A percentile compares a stretch with the other conserved stretches of the same genome.
Evolutionary conservation across 345 rosid species (phyloP).

Genomic region (Eucalyptus victrix): DNA sequence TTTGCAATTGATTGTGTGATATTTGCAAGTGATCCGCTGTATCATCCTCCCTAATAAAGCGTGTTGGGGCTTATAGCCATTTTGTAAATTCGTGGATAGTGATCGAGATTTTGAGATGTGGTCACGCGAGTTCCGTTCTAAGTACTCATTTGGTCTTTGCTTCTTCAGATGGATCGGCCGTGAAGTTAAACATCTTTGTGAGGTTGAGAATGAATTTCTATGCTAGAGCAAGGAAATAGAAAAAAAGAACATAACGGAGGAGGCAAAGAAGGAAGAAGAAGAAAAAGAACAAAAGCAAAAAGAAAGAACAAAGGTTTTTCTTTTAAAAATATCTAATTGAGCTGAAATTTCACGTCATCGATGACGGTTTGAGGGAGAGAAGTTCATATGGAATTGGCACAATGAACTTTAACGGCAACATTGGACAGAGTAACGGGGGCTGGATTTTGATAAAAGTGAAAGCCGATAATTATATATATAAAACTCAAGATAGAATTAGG

Average conservation of each 20-base stretch:
- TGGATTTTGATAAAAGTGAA: not conserved
- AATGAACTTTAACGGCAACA: not conserved
- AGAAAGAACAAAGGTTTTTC: not conserved
- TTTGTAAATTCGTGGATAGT: too few species aligned
- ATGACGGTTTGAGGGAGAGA: not conserved
- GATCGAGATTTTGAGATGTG: not conserved
- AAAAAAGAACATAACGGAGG: too few species aligned
- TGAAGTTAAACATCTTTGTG: not conserved
- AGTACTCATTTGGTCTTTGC: not conserved
- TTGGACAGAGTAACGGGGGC: not conserved
- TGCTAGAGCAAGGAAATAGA: not conserved
- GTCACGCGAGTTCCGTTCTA: not conserved
- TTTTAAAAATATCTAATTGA: too few species aligned
- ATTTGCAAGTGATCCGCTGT: not conserved
- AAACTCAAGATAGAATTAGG: not conserved
- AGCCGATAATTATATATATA: too few species aligned
- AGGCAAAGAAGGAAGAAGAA: too few species aligned
- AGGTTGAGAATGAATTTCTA: not conserved
- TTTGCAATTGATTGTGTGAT: not conserved
- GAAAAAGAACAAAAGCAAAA: not conserved
- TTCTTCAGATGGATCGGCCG: not conserved
- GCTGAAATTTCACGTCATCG: too few species aligned
- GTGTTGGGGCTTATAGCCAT: not conserved
- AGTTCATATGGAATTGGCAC: not conserved
- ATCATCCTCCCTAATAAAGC: not conserved